Percentiles rank a stretch among this genome's conserved stretches.
Evolutionary conservation across 192 early-diverging fungal genomes (phyloP).

Genomic region (Linnemannia exigua): DNA sequence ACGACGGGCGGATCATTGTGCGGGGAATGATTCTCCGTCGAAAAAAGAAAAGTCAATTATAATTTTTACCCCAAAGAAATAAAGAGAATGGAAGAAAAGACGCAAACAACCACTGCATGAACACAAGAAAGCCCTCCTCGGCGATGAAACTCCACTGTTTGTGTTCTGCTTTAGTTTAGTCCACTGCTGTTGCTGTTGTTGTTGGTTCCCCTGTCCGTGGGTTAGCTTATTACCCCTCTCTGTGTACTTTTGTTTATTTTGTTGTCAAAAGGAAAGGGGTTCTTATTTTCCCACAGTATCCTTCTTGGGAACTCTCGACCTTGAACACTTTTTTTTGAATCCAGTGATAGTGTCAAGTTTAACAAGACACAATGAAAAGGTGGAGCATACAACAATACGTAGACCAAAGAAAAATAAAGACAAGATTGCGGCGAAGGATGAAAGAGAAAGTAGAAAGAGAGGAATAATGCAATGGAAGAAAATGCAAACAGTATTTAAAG

Average conservation of each 20-base stretch:
- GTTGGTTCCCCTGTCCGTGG: not conserved
- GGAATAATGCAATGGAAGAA: not conserved
- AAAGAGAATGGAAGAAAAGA: not conserved
- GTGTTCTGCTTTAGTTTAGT: not conserved
- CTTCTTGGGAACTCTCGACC: not conserved
- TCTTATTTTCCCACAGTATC: not conserved
- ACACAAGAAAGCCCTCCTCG: not conserved
- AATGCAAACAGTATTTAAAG: no score
- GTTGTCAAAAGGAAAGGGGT: not conserved
- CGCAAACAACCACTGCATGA: not conserved
- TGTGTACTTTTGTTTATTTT: not conserved
- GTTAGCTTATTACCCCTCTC: not conserved
- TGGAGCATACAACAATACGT: no score
- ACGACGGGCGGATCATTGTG: slow-evolving; percentile 14
- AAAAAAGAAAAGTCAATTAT: slow-evolving; percentile 2
- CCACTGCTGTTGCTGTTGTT: no score
- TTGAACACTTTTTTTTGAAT: not conserved
- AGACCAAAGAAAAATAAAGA: no score
- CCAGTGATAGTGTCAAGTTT: not conserved
- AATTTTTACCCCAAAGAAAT: slow-evolving; percentile 36
- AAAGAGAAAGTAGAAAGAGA: not conserved
- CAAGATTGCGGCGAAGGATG: not conserved
- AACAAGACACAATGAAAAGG: not conserved
- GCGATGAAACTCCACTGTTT: not conserved
- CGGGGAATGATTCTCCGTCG: slow-evolving; percentile 34